Percentiles rank a stretch among this genome's conserved stretches.
Conservation (phyloP, 1,139 yeast species). For the Zygotorulaspora mrakii region DNA sequence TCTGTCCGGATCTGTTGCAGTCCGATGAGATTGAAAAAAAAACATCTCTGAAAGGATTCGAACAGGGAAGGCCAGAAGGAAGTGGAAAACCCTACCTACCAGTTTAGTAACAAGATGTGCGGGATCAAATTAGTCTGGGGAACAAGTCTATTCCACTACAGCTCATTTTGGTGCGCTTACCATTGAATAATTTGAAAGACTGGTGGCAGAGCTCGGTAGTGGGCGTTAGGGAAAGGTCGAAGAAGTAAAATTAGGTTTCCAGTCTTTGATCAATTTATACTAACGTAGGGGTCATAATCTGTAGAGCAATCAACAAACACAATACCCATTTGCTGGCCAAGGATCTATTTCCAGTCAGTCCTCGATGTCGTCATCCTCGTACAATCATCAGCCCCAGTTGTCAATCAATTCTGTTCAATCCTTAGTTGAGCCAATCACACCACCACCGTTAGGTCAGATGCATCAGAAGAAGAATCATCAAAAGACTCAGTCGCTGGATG, state of each 20-base stretch:
- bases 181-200: no score
- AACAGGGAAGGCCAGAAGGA: background rate
- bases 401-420: conserved; percentile 41
- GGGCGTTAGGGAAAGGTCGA: background rate
- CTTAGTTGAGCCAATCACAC: conserved; percentile 40
- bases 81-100: conserved; percentile 3
- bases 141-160: no score
- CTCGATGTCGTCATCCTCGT: conserved; percentile 14
- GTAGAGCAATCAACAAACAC: conserved; percentile 12
- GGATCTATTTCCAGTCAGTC: conserved; percentile 8
- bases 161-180: no score
- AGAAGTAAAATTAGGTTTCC: background rate
- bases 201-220: background rate
- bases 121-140: no score
- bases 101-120: no score
- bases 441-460: conserved; percentile 36
- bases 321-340: conserved; percentile 15
- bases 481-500: conserved; percentile 35
- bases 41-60: conserved; percentile 4
- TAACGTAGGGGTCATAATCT: background rate
- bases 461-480: conserved; percentile 34
- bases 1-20: conserved; percentile 13
- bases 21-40: conserved; percentile 10
- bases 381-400: conserved; percentile 34
- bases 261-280: background rate